phyloP scores from a whole-genome alignment of 2,329 filamentous ascomycete genomes.

The Fusarium sublunatum region DNA sequence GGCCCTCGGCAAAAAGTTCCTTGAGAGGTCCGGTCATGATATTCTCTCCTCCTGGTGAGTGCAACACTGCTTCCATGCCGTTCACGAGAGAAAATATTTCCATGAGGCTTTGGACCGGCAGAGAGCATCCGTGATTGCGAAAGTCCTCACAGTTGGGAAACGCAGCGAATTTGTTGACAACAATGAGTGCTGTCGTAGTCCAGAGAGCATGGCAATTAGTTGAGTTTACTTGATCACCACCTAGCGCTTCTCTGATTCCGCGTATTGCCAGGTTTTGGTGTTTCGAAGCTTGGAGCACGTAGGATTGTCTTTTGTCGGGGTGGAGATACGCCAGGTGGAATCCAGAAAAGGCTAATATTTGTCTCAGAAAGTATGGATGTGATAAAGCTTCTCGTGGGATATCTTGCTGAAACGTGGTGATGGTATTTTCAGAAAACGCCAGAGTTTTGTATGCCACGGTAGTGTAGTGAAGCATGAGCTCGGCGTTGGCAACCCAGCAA shows the following conservation, averaged over 20 bases:
- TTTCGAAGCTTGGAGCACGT: slow-evolving; percentile 28
- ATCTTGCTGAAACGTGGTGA: slow-evolving; percentile 18
- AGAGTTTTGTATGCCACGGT: slow-evolving; percentile 36
- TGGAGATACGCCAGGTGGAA: slow-evolving; percentile 33
- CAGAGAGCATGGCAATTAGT: slow-evolving; percentile 33
- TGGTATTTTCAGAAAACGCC: slow-evolving; percentile 17
- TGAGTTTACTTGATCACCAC: neutral
- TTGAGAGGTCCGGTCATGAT: slow-evolving; percentile 6
- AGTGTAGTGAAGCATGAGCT: slow-evolving; percentile 38
- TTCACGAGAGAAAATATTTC: slow-evolving; percentile 35
- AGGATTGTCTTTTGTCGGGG: slow-evolving; percentile 11
- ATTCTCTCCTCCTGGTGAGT: slow-evolving; percentile 10
- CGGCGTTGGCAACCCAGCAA: slow-evolving; percentile 24
- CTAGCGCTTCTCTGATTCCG: slow-evolving; percentile 23
- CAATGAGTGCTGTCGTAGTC: slow-evolving; percentile 14
- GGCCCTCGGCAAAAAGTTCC: slow-evolving; percentile 5
- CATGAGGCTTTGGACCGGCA: slow-evolving; percentile 17
- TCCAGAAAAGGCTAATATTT: slow-evolving; percentile 32
- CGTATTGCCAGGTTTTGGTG: slow-evolving; percentile 31
- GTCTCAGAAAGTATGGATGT: slow-evolving; percentile 32
- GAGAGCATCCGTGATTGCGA: slow-evolving; percentile 2
- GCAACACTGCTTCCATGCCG: slow-evolving; percentile 21
- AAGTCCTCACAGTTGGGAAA: slow-evolving; percentile 32
- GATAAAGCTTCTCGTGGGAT: slow-evolving; percentile 28
- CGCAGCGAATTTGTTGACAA: slow-evolving; percentile 33